Conservation (phyloP, 2,329 filamentous ascomycete genomes). For the Microsporum canis region DNA sequence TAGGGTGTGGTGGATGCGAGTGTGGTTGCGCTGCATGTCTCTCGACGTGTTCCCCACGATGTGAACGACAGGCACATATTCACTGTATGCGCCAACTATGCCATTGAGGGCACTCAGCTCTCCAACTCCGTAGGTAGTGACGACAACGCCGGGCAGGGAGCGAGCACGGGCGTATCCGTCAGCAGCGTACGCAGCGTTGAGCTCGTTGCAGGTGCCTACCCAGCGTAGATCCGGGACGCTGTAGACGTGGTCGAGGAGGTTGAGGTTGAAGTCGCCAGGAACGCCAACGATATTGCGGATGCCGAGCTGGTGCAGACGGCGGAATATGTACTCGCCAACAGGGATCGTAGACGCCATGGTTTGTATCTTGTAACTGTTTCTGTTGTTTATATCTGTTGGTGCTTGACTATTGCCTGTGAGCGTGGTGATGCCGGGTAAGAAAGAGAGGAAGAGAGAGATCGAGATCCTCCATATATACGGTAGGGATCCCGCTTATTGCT, state of each 20-base stretch:
- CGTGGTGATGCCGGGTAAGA: neutral
- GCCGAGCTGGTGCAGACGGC: constrained; percentile 12
- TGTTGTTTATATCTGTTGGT: neutral
- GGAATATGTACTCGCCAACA: constrained; percentile 14
- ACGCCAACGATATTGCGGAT: constrained; percentile 14
- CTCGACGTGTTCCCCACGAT: constrained; percentile 48
- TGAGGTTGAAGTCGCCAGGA: constrained; percentile 15
- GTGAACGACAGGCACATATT: constrained; percentile 49
- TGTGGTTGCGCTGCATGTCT: constrained; percentile 36
- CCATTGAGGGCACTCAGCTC: constrained; percentile 33
- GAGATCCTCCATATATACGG: neutral
- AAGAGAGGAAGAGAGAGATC: neutral
- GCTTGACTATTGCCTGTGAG: neutral
- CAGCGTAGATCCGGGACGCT: constrained; percentile 25
- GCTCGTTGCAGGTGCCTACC: constrained; percentile 48
- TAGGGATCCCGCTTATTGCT: neutral
- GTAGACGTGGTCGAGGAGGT: constrained; percentile 16
- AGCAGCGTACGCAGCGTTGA: constrained; percentile 36
- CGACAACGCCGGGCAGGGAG: constrained; percentile 31
- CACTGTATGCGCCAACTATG: constrained; percentile 41
- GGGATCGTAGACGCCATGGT: constrained; percentile 6
- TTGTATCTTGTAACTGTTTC: neutral
- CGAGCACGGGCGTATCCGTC: constrained; percentile 49
- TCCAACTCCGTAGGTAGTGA: constrained; percentile 53
- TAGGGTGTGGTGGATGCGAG: constrained; percentile 27